Percentiles rank a stretch among this genome's conserved stretches.
phyloP scores from a whole-genome alignment of 1,139 yeast genomes.

The Protomyces inouyei region DNA sequence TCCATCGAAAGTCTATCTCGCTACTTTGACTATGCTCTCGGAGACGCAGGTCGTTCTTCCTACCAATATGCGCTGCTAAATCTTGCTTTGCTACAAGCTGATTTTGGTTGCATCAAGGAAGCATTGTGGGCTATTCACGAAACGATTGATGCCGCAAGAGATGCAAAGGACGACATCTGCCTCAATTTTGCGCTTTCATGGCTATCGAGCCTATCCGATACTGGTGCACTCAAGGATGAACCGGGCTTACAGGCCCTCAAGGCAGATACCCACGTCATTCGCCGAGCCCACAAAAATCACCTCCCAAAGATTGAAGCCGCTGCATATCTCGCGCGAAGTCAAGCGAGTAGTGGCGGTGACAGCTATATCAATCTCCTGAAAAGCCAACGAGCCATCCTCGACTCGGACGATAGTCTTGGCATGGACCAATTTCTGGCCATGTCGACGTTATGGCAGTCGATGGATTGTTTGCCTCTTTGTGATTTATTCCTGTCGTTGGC shows the following conservation, averaged over 20 bases:
- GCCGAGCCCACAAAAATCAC: slow-evolving; percentile 12
- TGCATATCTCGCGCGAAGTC: background rate
- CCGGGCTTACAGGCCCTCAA: slow-evolving; percentile 41
- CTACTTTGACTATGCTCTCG: slow-evolving; percentile 81
- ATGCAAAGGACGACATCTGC: slow-evolving; percentile 69
- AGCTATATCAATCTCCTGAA: background rate
- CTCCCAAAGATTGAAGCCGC: background rate
- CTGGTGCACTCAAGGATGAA: slow-evolving; percentile 58
- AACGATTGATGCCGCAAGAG: slow-evolving; percentile 83
- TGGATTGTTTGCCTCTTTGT: background rate
- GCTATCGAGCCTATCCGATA: slow-evolving; percentile 59
- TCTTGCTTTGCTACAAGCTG: slow-evolving; percentile 70
- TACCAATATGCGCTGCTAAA: slow-evolving; percentile 81
- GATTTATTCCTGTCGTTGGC: background rate
- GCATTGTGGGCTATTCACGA: slow-evolving; percentile 71
- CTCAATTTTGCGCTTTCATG: slow-evolving; percentile 73
- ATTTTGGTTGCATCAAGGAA: slow-evolving; percentile 66
- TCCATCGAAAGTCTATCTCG: slow-evolving; percentile 71
- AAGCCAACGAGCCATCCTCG: background rate
- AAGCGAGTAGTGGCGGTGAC: background rate
- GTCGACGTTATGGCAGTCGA: background rate
- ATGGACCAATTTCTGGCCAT: background rate
- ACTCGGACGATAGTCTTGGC: background rate
- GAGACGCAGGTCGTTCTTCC: slow-evolving; percentile 46
- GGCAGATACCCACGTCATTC: slow-evolving; percentile 31